phyloP scores from a whole-genome alignment of 2,329 filamentous ascomycete species.

The Emydomyces testavorans region DNA sequence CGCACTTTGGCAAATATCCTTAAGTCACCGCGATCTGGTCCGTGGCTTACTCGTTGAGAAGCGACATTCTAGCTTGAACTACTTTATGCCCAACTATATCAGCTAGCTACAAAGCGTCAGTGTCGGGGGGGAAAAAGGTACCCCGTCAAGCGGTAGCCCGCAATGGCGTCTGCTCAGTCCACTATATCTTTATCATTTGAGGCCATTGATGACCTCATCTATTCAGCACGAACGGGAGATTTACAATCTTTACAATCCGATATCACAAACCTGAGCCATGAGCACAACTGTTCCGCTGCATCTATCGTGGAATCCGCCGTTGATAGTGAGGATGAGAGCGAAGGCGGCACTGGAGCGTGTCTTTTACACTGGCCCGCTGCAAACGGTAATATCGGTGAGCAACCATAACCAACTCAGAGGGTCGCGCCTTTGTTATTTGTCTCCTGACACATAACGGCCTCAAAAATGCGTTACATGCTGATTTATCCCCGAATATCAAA shows the following conservation, averaged over 20 bases:
- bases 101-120: not conserved
- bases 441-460: too few relatives aligned
- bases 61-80: too few relatives aligned
- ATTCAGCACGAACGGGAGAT: constrained; percentile 71
- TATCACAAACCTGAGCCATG: constrained; percentile 49
- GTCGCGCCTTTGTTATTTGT: too few relatives aligned
- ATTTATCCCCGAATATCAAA: too few relatives aligned
- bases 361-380: constrained; percentile 81
- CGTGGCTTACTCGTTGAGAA: too few relatives aligned
- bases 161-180: constrained; percentile 1
- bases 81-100: too few relatives aligned
- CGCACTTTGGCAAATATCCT: too few relatives aligned
- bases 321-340: constrained; percentile 66
- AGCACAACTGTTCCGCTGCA: constrained; percentile 49
- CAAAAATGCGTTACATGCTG: too few relatives aligned
- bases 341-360: constrained; percentile 38
- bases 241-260: constrained; percentile 51
- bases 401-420: too few relatives aligned
- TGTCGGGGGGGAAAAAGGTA: too few relatives aligned
- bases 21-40: too few relatives aligned
- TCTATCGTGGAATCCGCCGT: constrained; percentile 58
- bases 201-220: constrained; percentile 82
- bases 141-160: not conserved
- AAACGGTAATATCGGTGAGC: constrained; percentile 70
- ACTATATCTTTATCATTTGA: constrained; percentile 51